These are phyloP conservation scores for Penicillium arizonense DNA, from an alignment of 495 filamentous ascomycete species.

Conservation along the genomic window DNA sequence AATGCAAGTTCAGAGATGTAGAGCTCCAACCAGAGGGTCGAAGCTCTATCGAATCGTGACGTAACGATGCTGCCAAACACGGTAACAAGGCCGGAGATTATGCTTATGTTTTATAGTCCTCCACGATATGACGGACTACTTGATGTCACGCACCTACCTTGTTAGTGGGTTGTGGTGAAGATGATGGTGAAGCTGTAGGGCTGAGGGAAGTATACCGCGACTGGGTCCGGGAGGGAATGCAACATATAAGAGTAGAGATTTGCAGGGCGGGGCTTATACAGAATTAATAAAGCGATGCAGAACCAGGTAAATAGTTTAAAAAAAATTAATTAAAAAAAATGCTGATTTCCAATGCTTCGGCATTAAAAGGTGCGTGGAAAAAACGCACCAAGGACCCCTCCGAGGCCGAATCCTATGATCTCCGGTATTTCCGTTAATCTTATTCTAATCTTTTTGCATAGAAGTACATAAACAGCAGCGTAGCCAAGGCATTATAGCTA, in stretches of 20 bases:
- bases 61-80: slow-evolving; percentile 19
- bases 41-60: slow-evolving; percentile 30
- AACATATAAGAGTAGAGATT: slow-evolving; percentile 12
- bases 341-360: not conserved
- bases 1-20: not conserved
- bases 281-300: not conserved
- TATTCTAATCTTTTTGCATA: too few species aligned
- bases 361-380: not conserved
- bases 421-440: too few species aligned
- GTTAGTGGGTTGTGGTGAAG: not conserved
- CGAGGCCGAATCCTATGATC: too few species aligned
- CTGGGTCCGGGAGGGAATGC: not conserved
- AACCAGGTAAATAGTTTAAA: too few species aligned
- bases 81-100: not conserved
- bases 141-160: not conserved
- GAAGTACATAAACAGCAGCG: too few species aligned
- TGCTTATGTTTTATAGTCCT: slow-evolving; percentile 3
- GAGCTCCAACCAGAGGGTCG: slow-evolving; percentile 16
- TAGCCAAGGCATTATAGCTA: too few species aligned
- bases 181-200: slow-evolving; percentile 17
- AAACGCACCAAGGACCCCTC: too few species aligned
- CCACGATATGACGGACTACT: not conserved
- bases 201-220: slow-evolving; percentile 22
- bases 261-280: not conserved
- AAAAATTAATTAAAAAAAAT: not conserved